These are phyloP conservation scores for Metarhizium anisopliae DNA, from an alignment of 2,329 filamentous ascomycete species.

Conservation along the genomic window DNA sequence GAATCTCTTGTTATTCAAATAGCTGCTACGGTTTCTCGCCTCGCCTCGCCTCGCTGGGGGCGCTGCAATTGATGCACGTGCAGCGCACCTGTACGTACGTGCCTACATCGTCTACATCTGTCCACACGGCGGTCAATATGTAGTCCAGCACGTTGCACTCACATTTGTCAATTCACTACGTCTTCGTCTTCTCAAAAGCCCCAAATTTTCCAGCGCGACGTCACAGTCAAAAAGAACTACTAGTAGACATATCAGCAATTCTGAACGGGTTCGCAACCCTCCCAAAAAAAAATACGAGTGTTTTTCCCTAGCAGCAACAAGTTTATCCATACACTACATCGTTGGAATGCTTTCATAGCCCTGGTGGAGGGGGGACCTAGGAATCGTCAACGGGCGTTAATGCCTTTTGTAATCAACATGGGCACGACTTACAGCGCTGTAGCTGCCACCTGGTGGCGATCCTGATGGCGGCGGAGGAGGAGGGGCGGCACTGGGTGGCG, in stretches of 20 bases:
- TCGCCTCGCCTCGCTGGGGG: not conserved
- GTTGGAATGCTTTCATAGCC: slow-evolving; percentile 28
- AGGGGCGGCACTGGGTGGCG: slow-evolving; percentile 30
- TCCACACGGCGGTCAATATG: not conserved
- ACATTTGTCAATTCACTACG: not conserved
- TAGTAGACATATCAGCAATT: not conserved
- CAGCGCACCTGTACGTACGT: too few species aligned
- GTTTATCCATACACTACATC: not conserved
- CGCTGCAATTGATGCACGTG: not conserved
- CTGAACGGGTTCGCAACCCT: not conserved
- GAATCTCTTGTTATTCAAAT: not conserved
- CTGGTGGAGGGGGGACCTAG: slow-evolving; percentile 47
- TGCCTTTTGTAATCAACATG: not conserved
- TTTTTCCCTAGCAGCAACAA: slow-evolving; percentile 3
- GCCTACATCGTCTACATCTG: not conserved
- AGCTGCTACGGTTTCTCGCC: not conserved
- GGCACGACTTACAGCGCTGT: slow-evolving; percentile 51
- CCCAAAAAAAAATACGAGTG: not conserved
- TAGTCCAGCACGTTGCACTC: not conserved
- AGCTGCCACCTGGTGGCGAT: slow-evolving; percentile 45
- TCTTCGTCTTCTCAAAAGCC: not conserved
- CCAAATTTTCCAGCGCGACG: not conserved
- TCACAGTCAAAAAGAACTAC: not conserved
- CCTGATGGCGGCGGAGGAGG: slow-evolving; percentile 41
- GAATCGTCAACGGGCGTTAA: not conserved